Base-by-base conservation (phyloP, 2,329 filamentous ascomycete species). In the Neonectria magnoliae region DNA sequence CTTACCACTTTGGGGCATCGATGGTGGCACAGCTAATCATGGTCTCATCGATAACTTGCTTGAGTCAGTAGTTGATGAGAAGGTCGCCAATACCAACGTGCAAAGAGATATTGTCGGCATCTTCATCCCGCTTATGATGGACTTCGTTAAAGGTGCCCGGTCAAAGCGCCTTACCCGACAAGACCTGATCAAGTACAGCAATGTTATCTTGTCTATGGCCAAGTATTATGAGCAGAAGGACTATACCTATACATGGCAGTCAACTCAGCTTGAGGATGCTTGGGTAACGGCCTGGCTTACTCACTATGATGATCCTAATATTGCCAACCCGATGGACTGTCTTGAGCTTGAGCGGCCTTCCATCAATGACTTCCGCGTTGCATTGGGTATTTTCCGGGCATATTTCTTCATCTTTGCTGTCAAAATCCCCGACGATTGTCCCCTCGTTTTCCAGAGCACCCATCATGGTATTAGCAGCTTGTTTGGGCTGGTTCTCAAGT, bases 141-240 rank as follows among this genome's bases (percentile, higher is more conserved):
- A 65, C 3, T 70, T 70, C 29, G 66, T 70, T 9, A 69, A 65
- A 16, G 68, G 68, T 6, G 68, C 68, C 4, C 62, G 68, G 7
- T 63, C 68, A 2, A 69, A 60, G 20, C 58, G 55, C 10, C 58
- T 65, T 25, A 56, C 61, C 1, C 61, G 66, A 10, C 9, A 33
- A 1, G 64, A 70, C 20, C 68, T 70, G 3, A 44, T 70, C 50
- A 67, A 67, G 61, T 70, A 67, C 8, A 67, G 68, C 10, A 70
- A 70, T 7, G 59, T 67, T 2, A 60, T 69, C 5, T 10, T 70
- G 0, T 69, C 68, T 18, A 70, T 70, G 64, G 57, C 60, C 33
- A 69, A 69, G 50, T 69, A 65, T 51, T 70, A 67, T 42, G 66
- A 70, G n/a, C 18, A 42, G n/a, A 70, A 69, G 58, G 68, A 70